Conservation (phyloP, 2,329 filamentous ascomycete genomes). For the Paecilomyces sp. region DNA sequence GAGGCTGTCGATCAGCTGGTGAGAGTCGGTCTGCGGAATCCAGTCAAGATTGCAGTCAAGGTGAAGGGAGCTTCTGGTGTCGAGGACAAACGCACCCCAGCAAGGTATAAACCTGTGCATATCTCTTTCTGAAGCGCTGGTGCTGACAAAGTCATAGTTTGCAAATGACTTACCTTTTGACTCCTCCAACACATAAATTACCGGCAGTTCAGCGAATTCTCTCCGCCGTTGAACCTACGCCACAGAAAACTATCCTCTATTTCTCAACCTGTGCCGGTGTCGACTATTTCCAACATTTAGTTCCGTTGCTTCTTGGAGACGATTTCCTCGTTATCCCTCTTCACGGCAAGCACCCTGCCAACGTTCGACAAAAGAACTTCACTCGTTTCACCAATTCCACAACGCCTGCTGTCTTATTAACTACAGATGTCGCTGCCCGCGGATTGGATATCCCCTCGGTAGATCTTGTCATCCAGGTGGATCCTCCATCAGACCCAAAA, state of each 20-base stretch:
- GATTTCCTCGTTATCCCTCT: constrained; percentile 68
- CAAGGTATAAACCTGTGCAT: constrained; percentile 42
- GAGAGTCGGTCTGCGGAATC: constrained; percentile 83
- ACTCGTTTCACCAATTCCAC: constrained; percentile 68
- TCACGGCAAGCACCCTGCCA: constrained; percentile 85
- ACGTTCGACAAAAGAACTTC: constrained; percentile 84
- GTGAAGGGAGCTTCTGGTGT: constrained; percentile 70
- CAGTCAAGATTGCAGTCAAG: constrained; percentile 88
- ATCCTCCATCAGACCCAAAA: constrained; percentile 81
- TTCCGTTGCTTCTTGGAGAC: constrained; percentile 64
- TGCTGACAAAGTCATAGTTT: constrained; percentile 44
- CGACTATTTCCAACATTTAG: constrained; percentile 81
- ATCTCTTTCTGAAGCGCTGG: not conserved
- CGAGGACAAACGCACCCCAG: constrained; percentile 81
- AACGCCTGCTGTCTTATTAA: constrained; percentile 73
- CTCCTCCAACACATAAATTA: constrained; percentile 71
- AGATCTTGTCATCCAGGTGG: constrained; percentile 83
- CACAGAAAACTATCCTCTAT: constrained; percentile 84
- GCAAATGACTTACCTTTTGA: constrained; percentile 79
- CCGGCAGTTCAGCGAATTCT: constrained; percentile 67
- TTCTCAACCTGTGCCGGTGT: constrained; percentile 90
- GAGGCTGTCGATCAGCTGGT: constrained; percentile 93
- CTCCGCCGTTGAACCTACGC: constrained; percentile 59
- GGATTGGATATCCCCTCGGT: constrained; percentile 89
- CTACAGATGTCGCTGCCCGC: constrained; percentile 84